A percentile compares a stretch with the other conserved stretches of the same genome.
phyloP scores from a whole-genome alignment of 208 protist species.

The Naegleria gruberi region DNA sequence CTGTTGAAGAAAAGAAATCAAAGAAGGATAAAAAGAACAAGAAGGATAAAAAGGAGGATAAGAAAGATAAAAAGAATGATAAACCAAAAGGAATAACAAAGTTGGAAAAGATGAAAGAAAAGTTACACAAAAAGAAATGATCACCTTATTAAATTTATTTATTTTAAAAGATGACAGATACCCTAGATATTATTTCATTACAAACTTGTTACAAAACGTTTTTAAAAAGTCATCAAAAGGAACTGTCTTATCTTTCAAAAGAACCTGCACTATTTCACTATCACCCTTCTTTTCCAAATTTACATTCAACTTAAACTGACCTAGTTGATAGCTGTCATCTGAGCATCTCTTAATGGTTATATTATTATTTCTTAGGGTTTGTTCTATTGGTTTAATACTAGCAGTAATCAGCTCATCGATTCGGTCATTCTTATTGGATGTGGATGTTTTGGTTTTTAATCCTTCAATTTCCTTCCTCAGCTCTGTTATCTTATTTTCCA shows the following conservation, averaged over 20 bases:
- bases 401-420: neutral
- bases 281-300: neutral
- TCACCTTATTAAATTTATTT: too few relatives aligned
- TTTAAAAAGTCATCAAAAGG: neutral
- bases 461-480: neutral
- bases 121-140: neutral
- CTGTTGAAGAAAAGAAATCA: neutral
- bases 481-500: neutral
- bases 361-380: neutral
- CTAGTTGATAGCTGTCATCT: neutral
- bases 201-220: neutral
- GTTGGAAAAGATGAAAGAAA: neutral
- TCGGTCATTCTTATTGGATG: neutral
- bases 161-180: too few relatives aligned
- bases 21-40: neutral
- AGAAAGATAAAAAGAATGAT: neutral
- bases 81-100: neutral
- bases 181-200: too few relatives aligned
- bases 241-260: neutral
- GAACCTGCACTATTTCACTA: neutral
- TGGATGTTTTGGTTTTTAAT: neutral
- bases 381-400: neutral
- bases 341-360: neutral
- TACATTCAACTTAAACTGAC: neutral
- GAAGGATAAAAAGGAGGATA: neutral